A percentile compares a stretch with the other conserved stretches of the same genome.
Evolutionary conservation across 192 early-diverging fungal genomes (phyloP).

Genomic region (Backusella mclennaniae): DNA sequence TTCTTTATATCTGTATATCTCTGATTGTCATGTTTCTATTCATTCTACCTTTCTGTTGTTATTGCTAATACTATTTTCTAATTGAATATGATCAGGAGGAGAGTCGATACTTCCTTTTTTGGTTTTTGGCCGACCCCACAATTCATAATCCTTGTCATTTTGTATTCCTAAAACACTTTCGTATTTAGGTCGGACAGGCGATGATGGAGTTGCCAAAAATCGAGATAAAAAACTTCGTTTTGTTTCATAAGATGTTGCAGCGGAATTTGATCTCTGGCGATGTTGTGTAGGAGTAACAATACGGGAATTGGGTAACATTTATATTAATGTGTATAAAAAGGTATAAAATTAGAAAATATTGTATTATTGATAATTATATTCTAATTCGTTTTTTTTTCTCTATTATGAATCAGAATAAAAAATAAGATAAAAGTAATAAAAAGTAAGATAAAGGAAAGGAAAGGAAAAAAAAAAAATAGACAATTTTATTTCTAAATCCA

Average conservation of each 20-base stretch:
- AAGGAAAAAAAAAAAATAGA: neutral
- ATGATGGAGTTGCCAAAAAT: neutral
- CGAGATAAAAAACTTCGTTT: conserved; percentile 10
- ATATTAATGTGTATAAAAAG: conserved; percentile 1
- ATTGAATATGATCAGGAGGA: neutral
- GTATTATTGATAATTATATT: neutral
- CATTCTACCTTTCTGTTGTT: neutral
- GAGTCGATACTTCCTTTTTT: neutral
- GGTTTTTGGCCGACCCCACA: neutral
- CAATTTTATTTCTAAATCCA: conserved; percentile 1
- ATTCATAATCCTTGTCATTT: conserved; percentile 11
- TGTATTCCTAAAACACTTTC: conserved; percentile 10
- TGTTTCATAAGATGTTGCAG: neutral
- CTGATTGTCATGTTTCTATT: neutral
- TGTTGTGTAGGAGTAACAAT: conserved; percentile 11
- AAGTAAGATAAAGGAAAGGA: neutral
- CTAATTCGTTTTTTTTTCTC: neutral
- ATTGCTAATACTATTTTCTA: neutral
- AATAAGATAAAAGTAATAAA: conserved; percentile 7
- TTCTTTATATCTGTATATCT: neutral
- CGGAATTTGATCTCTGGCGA: conserved; percentile 9
- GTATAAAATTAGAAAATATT: neutral
- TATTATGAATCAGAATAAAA: conserved; percentile 7
- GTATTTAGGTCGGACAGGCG: neutral
- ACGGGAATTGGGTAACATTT: conserved; percentile 25